phyloP scores from a whole-genome alignment of 306 rosid genomes.

The Ziziphus jujuba region DNA sequence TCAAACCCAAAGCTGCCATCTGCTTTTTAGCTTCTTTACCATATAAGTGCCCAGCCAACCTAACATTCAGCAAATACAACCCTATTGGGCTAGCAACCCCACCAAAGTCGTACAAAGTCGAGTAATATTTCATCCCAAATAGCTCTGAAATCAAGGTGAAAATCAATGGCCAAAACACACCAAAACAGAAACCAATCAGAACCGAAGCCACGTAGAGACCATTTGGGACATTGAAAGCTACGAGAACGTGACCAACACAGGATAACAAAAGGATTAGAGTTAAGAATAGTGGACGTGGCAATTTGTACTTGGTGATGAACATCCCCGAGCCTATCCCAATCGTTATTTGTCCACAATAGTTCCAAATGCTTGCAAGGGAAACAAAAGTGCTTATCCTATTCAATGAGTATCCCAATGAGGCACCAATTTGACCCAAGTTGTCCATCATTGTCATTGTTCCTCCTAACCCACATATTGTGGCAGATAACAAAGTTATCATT shows the following conservation, averaged over 20 bases:
- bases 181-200: conserved; percentile 63
- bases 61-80: conserved; percentile 53
- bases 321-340: conserved; percentile 56
- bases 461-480: conserved; percentile 46
- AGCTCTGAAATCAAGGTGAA: conserved; percentile 69
- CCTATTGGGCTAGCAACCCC: conserved; percentile 58
- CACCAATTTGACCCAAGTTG: conserved; percentile 74
- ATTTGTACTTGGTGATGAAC: conserved; percentile 50
- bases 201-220: conserved; percentile 58
- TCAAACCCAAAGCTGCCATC: conserved; percentile 34
- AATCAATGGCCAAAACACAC: conserved; percentile 64
- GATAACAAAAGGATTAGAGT: conserved; percentile 48
- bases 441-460: conserved; percentile 68
- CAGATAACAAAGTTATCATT: conserved; percentile 50
- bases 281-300: conserved; percentile 64
- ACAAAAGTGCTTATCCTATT: conserved; percentile 57
- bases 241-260: conserved; percentile 58
- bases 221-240: conserved; percentile 55
- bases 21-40: conserved; percentile 61
- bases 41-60: conserved; percentile 53
- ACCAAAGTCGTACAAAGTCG: conserved; percentile 56
- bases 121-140: conserved; percentile 70
- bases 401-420: conserved; percentile 49
- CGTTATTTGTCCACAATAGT: conserved; percentile 53
- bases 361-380: conserved; percentile 77